Evolutionary conservation across 208 protist genomes (phyloP).

Genomic region (Blechomonas ayalai): DNA sequence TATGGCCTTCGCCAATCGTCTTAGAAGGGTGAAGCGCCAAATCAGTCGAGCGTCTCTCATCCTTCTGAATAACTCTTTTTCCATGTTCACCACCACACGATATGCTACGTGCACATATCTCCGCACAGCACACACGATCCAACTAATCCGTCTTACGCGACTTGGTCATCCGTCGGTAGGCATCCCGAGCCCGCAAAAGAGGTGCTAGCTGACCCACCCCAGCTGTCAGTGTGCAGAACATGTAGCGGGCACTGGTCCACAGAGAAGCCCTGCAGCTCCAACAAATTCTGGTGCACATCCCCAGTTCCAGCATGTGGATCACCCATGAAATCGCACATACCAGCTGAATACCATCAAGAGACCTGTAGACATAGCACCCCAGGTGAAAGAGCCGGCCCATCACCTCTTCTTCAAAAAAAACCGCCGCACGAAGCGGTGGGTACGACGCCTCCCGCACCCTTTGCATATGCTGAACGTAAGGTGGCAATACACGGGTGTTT

Average conservation of each 20-base stretch:
- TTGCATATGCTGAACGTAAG: constrained; percentile 8
- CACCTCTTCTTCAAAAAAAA: constrained; percentile 38
- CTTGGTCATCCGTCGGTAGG: constrained; percentile 8
- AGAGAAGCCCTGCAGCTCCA: constrained; percentile 21
- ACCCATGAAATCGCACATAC: constrained; percentile 33
- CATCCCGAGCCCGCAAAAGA: constrained; percentile 17
- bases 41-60: too few relatives aligned
- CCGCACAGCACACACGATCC: too few relatives aligned
- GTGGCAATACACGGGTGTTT: constrained; percentile 19
- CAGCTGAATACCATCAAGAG: constrained; percentile 23
- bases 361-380: constrained; percentile 16
- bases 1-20: too few relatives aligned
- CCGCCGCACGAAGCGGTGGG: too few relatives aligned
- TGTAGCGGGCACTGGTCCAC: constrained; percentile 17
- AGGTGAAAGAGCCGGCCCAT: constrained; percentile 30
- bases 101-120: too few relatives aligned
- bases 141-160: too few relatives aligned
- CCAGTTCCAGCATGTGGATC: constrained; percentile 43
- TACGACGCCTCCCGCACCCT: background rate
- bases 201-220: constrained; percentile 52
- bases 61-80: too few relatives aligned
- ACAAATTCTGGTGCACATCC: constrained; percentile 41
- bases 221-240: constrained; percentile 23
- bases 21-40: too few relatives aligned
- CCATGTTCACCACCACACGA: too few relatives aligned